Conservation (phyloP, 208 protist genomes). For the Crithidia acanthocephali region DNA sequence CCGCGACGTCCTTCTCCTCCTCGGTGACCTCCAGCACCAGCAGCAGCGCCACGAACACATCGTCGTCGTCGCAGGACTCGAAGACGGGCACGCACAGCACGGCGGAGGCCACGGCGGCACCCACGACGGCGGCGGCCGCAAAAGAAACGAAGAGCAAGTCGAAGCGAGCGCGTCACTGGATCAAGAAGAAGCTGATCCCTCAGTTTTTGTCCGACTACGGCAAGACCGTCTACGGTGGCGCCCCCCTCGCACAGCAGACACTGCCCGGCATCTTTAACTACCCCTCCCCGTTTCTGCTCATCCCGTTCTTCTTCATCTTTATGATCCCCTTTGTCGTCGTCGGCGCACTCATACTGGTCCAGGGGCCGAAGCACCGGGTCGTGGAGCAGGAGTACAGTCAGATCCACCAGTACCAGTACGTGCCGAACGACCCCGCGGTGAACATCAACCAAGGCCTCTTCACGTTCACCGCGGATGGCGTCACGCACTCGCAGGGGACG, state of each 20-base stretch:
- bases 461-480: constrained; percentile 56
- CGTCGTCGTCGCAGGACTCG: not conserved
- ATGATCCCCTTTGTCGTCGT: constrained; percentile 61
- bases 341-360: constrained; percentile 45
- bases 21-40: not conserved
- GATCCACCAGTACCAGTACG: constrained; percentile 83
- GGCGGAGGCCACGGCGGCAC: not conserved
- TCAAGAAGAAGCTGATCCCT: constrained; percentile 37
- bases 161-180: constrained; percentile 13
- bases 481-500: constrained; percentile 67
- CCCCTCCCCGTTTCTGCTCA: constrained; percentile 48
- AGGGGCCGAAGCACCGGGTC: constrained; percentile 33
- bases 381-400: constrained; percentile 61
- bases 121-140: not conserved
- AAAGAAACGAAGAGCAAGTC: constrained; percentile 7
- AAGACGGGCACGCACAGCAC: not conserved
- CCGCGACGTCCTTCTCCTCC: not conserved
- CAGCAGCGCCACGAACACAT: not conserved
- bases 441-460: constrained; percentile 77
- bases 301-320: constrained; percentile 57
- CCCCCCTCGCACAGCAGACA: constrained; percentile 79
- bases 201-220: constrained; percentile 55
- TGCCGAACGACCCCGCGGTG: constrained; percentile 54
- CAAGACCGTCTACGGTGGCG: constrained; percentile 76
- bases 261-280: constrained; percentile 70